Evolutionary conservation across 306 rosid genomes (phyloP).

Genomic region (Cicer chorassanicum): DNA sequence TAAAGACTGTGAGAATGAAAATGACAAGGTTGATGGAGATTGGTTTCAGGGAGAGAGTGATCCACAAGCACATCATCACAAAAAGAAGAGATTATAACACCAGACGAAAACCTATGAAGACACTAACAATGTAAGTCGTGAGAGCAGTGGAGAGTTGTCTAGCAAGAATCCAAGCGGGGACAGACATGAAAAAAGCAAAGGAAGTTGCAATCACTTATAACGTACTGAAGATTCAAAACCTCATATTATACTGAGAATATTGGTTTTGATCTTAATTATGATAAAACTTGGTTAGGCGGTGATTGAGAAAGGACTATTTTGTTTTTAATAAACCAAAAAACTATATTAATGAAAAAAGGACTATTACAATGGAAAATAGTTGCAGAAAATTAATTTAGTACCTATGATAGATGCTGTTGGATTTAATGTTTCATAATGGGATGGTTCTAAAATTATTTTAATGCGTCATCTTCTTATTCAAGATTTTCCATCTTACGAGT

Average conservation of each 20-base stretch:
- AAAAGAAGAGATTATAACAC: conserved; percentile 44
- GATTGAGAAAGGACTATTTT: too few species aligned
- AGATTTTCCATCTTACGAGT: neutral
- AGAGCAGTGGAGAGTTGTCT: conserved; percentile 41
- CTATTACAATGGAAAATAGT: neutral
- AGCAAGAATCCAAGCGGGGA: conserved; percentile 32
- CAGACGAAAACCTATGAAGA: conserved; percentile 34
- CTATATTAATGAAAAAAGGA: too few species aligned
- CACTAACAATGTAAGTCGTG: conserved; percentile 16
- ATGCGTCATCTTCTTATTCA: neutral
- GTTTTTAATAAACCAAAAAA: too few species aligned
- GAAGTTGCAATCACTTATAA: conserved; percentile 16
- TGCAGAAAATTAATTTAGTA: neutral
- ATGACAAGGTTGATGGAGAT: conserved; percentile 48
- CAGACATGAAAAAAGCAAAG: conserved; percentile 37
- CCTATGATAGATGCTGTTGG: neutral
- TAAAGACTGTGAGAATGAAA: conserved; percentile 38
- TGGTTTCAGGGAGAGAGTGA: conserved; percentile 40
- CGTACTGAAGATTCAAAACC: conserved; percentile 24
- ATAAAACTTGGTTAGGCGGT: too few species aligned
- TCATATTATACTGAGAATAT: conserved; percentile 4
- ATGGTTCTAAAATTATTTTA: neutral
- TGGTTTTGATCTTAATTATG: neutral
- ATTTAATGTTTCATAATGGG: neutral
- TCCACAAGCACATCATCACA: conserved; percentile 22